These are phyloP conservation scores for Populus euphratica DNA, from an alignment of 345 rosid genomes.

Conservation along the genomic window DNA sequence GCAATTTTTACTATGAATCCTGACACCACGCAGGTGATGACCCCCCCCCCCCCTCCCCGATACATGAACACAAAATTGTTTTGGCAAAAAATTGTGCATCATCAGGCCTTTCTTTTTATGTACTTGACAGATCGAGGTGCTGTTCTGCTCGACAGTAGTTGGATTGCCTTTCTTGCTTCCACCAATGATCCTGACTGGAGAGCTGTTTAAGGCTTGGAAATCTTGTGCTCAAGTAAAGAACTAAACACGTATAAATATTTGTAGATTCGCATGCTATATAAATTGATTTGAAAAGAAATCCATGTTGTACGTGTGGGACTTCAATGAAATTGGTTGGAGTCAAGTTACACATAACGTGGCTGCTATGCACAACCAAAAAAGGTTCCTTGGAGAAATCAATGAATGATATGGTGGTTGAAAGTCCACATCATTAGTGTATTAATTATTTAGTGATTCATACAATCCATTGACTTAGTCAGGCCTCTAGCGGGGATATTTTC, in stretches of 20 bases:
- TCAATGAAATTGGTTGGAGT: neutral
- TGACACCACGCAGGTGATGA: slow-evolving; percentile 69
- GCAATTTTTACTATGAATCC: slow-evolving; percentile 87
- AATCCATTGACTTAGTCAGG: slow-evolving; percentile 2
- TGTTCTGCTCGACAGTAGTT: slow-evolving; percentile 86
- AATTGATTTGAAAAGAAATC: neutral
- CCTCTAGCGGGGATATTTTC: slow-evolving; percentile 4
- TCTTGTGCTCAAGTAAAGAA: slow-evolving; percentile 76
- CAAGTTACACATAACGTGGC: slow-evolving; percentile 9
- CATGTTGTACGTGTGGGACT: neutral
- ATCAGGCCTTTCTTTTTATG: neutral
- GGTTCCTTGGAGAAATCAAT: slow-evolving; percentile 10
- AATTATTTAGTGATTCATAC: neutral
- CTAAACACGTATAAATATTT: neutral
- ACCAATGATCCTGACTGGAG: slow-evolving; percentile 96
- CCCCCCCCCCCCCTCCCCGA: neutral
- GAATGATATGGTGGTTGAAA: slow-evolving; percentile 5
- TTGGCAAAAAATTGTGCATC: neutral
- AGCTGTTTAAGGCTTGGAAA: slow-evolving; percentile 85
- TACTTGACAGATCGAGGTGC: slow-evolving; percentile 75
- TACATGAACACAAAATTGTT: slow-evolving; percentile 3
- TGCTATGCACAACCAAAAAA: slow-evolving; percentile 5
- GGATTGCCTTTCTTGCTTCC: slow-evolving; percentile 88
- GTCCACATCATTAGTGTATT: slow-evolving; percentile 6
- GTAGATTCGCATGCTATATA: neutral